Evolutionary conservation across 2,329 filamentous ascomycete species (phyloP), one percentile per base, ranked within the genome.

Genomic region (Coleophoma cylindrospora): DNA sequence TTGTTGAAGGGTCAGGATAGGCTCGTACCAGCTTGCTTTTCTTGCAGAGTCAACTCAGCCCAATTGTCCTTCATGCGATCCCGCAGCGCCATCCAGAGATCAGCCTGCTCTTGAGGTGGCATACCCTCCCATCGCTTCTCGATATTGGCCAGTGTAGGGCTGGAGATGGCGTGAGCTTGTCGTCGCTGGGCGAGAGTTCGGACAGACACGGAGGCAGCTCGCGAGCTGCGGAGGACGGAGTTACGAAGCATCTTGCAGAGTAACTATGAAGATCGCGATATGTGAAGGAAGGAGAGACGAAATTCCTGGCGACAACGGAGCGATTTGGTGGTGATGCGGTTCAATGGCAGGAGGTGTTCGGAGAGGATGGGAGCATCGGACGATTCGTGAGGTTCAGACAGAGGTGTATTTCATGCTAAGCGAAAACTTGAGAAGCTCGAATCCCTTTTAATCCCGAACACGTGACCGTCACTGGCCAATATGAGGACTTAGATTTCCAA

Each of bases 91-190:
- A 99, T 99, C 94, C 94, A 99, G 65, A 99, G 79, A 70, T 99
- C 94, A 61, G 94, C 94, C 84, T 99, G 94, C 83, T 99, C 94
- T 80, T 96, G 91, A 58, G 94, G 90, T 53, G 92, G 91, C 89
- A 97, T 91, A 57, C 79, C 83, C 79, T 99, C 94, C 94, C 94
- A 99, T 79, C 94, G 83, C 86, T 96, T 96, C 85, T 99, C 94
- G 68, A 99, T 97, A 76, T 95, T 91, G 74, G 90, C 89, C 67
- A 99, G 83, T 52, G 90, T 96, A 63, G 95, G 94, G 79, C 96
- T 97, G 68, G 91, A 95, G 75, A 99, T 95, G 70, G 92, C 91
- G 72, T 96, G 91, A 63, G 88, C 88, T 40, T 54, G 54, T 56
- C 53, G 50, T 46, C 38, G 45, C 33, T 50, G 50, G 47, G 47